phyloP scores from a whole-genome alignment of 768 basidiomycete genomes.

The Xerocomus spinulosus region DNA sequence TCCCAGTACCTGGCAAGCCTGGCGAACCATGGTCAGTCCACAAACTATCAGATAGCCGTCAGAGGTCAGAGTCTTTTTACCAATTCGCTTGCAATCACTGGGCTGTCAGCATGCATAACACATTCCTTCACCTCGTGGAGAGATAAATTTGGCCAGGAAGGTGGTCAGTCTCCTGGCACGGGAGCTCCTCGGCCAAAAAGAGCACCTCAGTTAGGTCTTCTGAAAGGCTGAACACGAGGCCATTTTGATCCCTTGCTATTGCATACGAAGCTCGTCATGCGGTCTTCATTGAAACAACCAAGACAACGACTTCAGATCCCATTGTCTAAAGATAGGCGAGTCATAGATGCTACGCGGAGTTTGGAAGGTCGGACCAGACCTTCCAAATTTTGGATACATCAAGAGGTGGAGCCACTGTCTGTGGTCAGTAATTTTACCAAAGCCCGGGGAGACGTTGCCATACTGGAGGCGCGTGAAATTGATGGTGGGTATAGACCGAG shows the following conservation, averaged over 20 bases:
- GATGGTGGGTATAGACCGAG: slow-evolving; percentile 23
- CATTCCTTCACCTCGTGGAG: slow-evolving; percentile 1
- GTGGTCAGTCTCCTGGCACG: too few species aligned
- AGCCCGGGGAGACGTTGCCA: slow-evolving; percentile 10
- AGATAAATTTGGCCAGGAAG: slow-evolving; percentile 5
- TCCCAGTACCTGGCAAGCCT: too few species aligned
- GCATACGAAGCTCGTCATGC: slow-evolving; percentile 9
- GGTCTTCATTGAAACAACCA: slow-evolving; percentile 13
- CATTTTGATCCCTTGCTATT: slow-evolving; percentile 1
- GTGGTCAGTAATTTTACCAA: slow-evolving; percentile 5
- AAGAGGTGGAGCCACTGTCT: background rate
- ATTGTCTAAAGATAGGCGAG: slow-evolving; percentile 7
- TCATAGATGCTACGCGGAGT: slow-evolving; percentile 14
- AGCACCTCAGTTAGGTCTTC: background rate
- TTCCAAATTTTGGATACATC: slow-evolving; percentile 9
- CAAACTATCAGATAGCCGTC: background rate
- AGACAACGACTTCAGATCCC: slow-evolving; percentile 9
- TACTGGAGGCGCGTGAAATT: slow-evolving; percentile 9
- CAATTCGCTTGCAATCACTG: background rate
- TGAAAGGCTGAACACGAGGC: slow-evolving; percentile 21
- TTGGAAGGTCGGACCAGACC: slow-evolving; percentile 13
- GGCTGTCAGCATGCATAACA: background rate
- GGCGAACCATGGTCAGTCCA: too few species aligned
- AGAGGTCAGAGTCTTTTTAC: background rate
- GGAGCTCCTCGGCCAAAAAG: slow-evolving; percentile 4